A percentile compares a stretch with the other conserved stretches of the same genome.
Conservation (phyloP, 371 early-diverging fungal species). For the Lichtheimia ramosa region DNA sequence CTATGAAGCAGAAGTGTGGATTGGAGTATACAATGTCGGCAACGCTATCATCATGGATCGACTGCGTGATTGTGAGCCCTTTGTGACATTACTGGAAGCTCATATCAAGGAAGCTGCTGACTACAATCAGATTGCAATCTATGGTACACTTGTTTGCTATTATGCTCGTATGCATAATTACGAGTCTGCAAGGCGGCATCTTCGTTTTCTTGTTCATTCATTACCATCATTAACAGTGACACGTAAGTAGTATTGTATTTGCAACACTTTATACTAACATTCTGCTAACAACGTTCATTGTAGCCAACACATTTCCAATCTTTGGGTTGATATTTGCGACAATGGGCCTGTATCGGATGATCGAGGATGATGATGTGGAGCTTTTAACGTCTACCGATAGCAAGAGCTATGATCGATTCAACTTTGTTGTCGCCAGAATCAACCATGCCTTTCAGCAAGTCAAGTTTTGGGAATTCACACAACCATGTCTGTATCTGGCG, state of each 20-base stretch:
- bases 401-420: slow-evolving; percentile 27
- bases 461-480: slow-evolving; percentile 43
- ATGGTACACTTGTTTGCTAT: slow-evolving; percentile 31
- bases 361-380: slow-evolving; percentile 27
- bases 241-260: slow-evolving; percentile 14
- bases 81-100: slow-evolving; percentile 26
- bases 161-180: slow-evolving; percentile 25
- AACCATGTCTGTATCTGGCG: slow-evolving; percentile 40
- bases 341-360: slow-evolving; percentile 35
- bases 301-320: slow-evolving; percentile 36
- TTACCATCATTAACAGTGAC: slow-evolving; percentile 34
- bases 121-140: slow-evolving; percentile 35
- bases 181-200: slow-evolving; percentile 23
- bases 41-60: slow-evolving; percentile 32
- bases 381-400: slow-evolving; percentile 15
- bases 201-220: slow-evolving; percentile 18
- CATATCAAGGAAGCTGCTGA: slow-evolving; percentile 25
- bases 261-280: no score
- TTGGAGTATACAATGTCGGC: slow-evolving; percentile 32
- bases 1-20: slow-evolving; percentile 37
- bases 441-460: slow-evolving; percentile 40
- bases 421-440: slow-evolving; percentile 22
- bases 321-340: slow-evolving; percentile 38
- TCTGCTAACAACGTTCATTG: background rate
- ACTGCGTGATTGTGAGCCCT: slow-evolving; percentile 27